Base-by-base conservation (phyloP, 1,284 basidiomycete species). In the Ustilago lituana region DNA sequence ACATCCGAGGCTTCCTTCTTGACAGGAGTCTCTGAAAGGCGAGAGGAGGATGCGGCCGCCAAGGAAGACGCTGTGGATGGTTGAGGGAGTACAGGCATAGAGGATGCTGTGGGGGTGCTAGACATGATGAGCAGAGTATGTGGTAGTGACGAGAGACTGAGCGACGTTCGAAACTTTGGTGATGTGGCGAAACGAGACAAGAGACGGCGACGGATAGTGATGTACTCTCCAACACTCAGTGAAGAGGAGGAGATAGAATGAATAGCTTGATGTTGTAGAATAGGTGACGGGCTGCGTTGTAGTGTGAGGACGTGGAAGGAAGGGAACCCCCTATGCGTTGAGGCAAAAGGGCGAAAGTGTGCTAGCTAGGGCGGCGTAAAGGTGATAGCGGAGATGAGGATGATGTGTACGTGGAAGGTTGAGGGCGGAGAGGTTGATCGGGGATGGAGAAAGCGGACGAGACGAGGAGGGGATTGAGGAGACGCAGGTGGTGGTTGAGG, bases 171-270 rank as follows among this genome's bases (percentile, higher is more conserved):
- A 45, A 17, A 45, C 17, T 36, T 45, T 38, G 48, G 37, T 38
- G 48, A 45, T 20, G 27, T 35, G 32, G 26, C 23, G 24, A 48
- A n/a, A 17, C 17, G 24, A 39, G 41, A 17, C 33, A 22, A 2
- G 31, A 55, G n/a, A n/a, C n/a, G n/a, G n/a, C n/a, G n/a, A n/a
- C n/a, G n/a, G n/a, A n/a, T n/a, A n/a, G n/a, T n/a, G n/a, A n/a
- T n/a, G n/a, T 33, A 38, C 23, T 40, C 59, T 63, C 59, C 59
- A 68, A 23, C 59, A 41, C 59, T 61, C 65, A 68, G 59, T 51
- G 40, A 69, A 63, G 66, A 57, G 60, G 66, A 69, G 55, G 59
- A 68, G 53, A 43, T 17, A 12, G 49, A 9, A 35, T 6, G 37
- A 10, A 46, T 5, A 39, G 41, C 33, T 17, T 27, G 43, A 10